Evolutionary conservation across 257 asterid species (phyloP), one percentile per base, ranked within the genome.

Genomic region (Petrea volubilis): DNA sequence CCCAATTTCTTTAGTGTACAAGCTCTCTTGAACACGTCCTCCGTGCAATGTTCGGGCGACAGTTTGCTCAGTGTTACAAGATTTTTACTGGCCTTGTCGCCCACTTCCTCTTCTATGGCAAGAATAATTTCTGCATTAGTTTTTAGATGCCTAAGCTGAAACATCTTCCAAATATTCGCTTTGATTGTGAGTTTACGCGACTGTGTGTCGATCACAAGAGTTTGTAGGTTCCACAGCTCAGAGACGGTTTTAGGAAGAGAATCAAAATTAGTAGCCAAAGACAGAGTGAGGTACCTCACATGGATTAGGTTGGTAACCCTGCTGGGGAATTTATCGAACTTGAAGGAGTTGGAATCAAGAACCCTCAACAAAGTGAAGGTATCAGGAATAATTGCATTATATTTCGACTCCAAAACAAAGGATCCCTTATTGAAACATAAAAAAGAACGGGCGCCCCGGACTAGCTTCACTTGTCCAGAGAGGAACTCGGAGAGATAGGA

Each of bases 361-460:
- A 86, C 79, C 57, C 85, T 64, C 1, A 86, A 82, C 53, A 64
- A 41, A 14, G 40, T 18, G 61, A 74, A 81, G 51, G 74, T 60
- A 31, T 46, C 72, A 1, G 71, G 75, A 17, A 85, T 71, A 21
- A 14, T 10, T 1, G 77, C 21, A 9, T 44, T 34, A 18, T 53
- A 46, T 3, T 63, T 34, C 0, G 34, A 13, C 0, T 33, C 67
- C 71, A 81, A 27, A 2, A 4, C 2, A 2, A 50, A 8, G 29
- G 71, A 17, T 1, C 65, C 70, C 64, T 64, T 65, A 24, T 0
- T 1, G 44, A 71, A 60, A 40, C 44, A 60, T 13, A 79, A 27
- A 31, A 85, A 82, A 3, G 85, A 85, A 17, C 87, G 84, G 15
- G 82, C 77, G 15, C 59, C 61, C 5, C 67, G 80, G 13, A 75